Conservation (phyloP, 495 filamentous ascomycete species). For the Penicillium manginii region DNA sequence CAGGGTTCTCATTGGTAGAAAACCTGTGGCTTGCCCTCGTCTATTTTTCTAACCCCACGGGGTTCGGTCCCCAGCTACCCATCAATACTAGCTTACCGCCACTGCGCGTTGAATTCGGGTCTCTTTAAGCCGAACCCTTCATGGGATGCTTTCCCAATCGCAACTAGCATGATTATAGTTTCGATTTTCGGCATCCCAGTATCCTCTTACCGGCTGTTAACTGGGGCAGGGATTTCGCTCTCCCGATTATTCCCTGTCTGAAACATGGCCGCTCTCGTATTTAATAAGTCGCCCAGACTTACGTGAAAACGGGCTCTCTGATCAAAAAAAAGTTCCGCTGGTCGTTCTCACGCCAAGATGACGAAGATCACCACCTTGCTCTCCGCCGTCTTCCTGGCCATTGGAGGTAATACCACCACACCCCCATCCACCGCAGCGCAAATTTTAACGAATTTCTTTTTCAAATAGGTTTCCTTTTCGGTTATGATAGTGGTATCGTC, state of each 20-base stretch:
- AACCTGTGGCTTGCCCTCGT: neutral
- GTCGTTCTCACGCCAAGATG: slow-evolving; percentile 7
- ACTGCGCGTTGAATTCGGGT: too few species aligned
- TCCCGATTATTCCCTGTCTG: too few species aligned
- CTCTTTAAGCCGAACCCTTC: too few species aligned
- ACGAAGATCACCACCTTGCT: slow-evolving; percentile 24
- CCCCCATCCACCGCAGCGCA: neutral
- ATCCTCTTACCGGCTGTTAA: too few species aligned
- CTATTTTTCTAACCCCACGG: slow-evolving; percentile 7
- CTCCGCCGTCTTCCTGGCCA: slow-evolving; percentile 31
- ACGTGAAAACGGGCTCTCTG: too few species aligned
- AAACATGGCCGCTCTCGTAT: too few species aligned
- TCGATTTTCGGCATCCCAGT: too few species aligned
- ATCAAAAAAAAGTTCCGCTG: neutral
- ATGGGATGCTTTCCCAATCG: too few species aligned
- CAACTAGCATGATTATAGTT: too few species aligned
- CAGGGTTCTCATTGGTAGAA: neutral
- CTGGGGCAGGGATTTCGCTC: too few species aligned
- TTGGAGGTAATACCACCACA: slow-evolving; percentile 24
- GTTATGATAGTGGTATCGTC: slow-evolving; percentile 44
- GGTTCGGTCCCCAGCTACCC: neutral
- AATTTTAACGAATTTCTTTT: neutral
- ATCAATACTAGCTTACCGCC: too few species aligned
- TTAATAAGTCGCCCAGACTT: too few species aligned
- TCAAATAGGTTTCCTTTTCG: slow-evolving; percentile 34